Evolutionary conservation across 768 basidiomycete species (phyloP).

Genomic region (Termitomyces sp.): DNA sequence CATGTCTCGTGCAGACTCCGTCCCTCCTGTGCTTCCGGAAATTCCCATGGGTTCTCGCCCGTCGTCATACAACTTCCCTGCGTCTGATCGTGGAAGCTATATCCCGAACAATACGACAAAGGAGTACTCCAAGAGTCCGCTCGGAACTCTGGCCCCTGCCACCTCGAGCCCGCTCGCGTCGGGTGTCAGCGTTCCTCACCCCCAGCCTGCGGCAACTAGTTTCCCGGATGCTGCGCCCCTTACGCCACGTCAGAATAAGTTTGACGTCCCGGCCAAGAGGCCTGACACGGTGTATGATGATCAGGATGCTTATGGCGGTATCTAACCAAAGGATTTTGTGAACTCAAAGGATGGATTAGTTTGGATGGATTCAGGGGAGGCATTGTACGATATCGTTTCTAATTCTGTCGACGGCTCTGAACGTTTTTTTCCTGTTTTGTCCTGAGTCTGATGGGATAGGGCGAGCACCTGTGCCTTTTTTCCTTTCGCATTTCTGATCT

Average conservation of each 20-base stretch:
- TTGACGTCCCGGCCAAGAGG: constrained; percentile 5
- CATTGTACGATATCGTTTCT: constrained; percentile 1
- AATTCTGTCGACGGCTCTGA: background rate
- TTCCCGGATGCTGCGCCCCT: constrained; percentile 3
- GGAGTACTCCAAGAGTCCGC: constrained; percentile 14
- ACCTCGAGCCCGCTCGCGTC: constrained; percentile 35
- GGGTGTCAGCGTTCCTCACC: constrained; percentile 18
- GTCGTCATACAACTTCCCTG: constrained; percentile 11
- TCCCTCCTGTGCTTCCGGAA: constrained; percentile 50
- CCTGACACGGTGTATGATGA: constrained; percentile 19
- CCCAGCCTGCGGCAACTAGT: constrained; percentile 7
- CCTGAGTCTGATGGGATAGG: background rate
- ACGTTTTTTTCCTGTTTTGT: background rate
- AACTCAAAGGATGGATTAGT: background rate
- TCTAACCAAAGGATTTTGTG: constrained; percentile 7
- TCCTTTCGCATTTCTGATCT: background rate
- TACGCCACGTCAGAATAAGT: constrained; percentile 6
- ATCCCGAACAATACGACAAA: constrained; percentile 7
- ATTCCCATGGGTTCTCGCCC: constrained; percentile 37
- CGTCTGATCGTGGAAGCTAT: constrained; percentile 7
- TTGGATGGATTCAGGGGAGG: background rate
- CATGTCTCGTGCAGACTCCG: constrained; percentile 40
- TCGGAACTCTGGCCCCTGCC: constrained; percentile 26
- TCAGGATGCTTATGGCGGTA: constrained; percentile 16
- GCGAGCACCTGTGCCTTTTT: constrained; percentile 1